Base-by-base conservation (phyloP, 306 rosid species). In the Benincasa hispida region DNA sequence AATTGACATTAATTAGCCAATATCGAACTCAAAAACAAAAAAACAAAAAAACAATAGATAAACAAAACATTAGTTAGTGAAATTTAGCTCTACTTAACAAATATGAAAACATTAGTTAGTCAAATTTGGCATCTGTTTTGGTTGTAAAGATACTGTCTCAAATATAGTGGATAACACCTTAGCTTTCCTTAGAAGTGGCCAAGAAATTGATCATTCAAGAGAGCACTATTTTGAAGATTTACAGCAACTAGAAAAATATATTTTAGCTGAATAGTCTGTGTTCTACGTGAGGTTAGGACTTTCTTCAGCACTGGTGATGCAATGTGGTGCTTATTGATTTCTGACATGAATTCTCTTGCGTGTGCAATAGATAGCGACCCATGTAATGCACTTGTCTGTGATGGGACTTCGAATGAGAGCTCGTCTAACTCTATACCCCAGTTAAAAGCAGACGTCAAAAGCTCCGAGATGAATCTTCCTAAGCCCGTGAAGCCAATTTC, bases 281-380 rank as follows among this genome's bases (percentile, higher is more conserved):
- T 89, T 85, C 95, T 94, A 80, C 90, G 86, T 62, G 97, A 87
- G 89, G 88, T 91, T 53, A 86, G 91, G 78, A 96, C 98, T 83
- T 87, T 85, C 81, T 94, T 87, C 81, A 94, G 95, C 86, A 78
- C 83, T 22, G 97, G 97, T 22, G 98, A 94, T 87, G 97, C 98
- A 80, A 85, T 94, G 98, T 90, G 98, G 98, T 87, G 89, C 81
- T 83, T 94, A 84, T 83, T 94, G 76, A 84, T 91, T 9, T 86
- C 91, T 83, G 98, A 94, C 82, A 89, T 91, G 98, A 87, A 87
- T 61, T 87, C 96, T 63, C 91, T 87, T 82, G 98, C 98, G 58
- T 91, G 98, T 81, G 93, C 95, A 68, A 83, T 90, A 91, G 90
- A 87, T 4, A 80, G 85, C 32, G 92, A 88, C 75, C 85, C 88